These are phyloP conservation scores for Candida multigemmis DNA, from an alignment of 805 yeast species.

Conservation along the genomic window DNA sequence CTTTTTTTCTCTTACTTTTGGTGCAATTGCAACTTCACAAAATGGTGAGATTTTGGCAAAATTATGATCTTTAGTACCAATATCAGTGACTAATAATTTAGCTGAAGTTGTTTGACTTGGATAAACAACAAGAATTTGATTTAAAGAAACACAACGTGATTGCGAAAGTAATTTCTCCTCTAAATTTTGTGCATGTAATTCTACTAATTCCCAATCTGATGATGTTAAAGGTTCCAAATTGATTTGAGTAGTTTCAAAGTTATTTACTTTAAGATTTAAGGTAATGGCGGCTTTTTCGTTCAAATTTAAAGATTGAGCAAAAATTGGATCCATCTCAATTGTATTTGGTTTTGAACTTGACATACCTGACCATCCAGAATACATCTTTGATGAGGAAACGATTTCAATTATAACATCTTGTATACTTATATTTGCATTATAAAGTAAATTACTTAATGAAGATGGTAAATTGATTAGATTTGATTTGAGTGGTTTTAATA, in stretches of 20 bases:
- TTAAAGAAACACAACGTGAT: constrained; percentile 60
- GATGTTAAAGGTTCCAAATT: constrained; percentile 69
- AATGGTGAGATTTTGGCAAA: constrained; percentile 51
- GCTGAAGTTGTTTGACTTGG: constrained; percentile 58
- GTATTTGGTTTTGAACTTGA: constrained; percentile 18
- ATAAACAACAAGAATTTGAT: constrained; percentile 58
- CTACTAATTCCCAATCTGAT: constrained; percentile 88
- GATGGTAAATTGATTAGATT: constrained; percentile 51
- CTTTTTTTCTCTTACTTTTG: constrained; percentile 30
- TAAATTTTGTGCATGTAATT: constrained; percentile 66
- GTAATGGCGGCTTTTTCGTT: constrained; percentile 28
- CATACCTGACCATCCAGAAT: constrained; percentile 66
- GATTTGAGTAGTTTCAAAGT: constrained; percentile 49
- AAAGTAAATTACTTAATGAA: constrained; percentile 33
- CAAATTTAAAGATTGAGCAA: constrained; percentile 45
- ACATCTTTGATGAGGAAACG: constrained; percentile 21
- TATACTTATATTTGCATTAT: constrained; percentile 43
- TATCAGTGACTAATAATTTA: constrained; percentile 38
- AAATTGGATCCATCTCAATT: constrained; percentile 60
- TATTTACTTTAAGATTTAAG: constrained; percentile 38
- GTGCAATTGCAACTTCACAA: constrained; percentile 72
- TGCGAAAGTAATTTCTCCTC: constrained; percentile 73
- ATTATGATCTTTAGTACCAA: constrained; percentile 32
- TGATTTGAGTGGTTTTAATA: constrained; percentile 27
- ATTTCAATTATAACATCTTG: constrained; percentile 51